Conservation (phyloP, 1,139 yeast genomes). For the Blastobotrys apis region DNA sequence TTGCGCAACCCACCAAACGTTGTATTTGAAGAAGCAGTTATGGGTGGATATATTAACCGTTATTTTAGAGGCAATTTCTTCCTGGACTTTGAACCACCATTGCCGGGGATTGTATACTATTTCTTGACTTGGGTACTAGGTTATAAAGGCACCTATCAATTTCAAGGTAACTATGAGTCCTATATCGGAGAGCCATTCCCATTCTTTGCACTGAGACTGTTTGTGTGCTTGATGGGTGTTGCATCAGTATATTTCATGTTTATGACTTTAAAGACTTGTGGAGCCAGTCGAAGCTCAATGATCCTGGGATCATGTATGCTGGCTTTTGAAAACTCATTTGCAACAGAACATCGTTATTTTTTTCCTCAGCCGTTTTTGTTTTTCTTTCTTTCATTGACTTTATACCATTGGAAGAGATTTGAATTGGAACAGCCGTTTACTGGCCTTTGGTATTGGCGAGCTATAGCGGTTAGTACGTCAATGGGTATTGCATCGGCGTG, state of each 20-base stretch:
- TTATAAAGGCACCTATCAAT: constrained; percentile 45
- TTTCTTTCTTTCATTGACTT: constrained; percentile 42
- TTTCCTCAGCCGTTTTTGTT: constrained; percentile 51
- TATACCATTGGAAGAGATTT: constrained; percentile 45
- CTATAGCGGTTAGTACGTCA: constrained; percentile 46
- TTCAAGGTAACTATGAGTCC: constrained; percentile 35
- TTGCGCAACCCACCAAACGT: constrained; percentile 33
- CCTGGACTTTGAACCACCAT: constrained; percentile 61
- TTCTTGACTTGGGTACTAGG: constrained; percentile 41
- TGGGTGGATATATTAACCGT: constrained; percentile 50
- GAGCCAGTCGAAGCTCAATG: constrained; percentile 44
- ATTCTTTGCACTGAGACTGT: constrained; percentile 46
- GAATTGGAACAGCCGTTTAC: constrained; percentile 40
- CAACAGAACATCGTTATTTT: constrained; percentile 48
- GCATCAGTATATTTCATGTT: constrained; percentile 45
- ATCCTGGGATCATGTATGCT: constrained; percentile 45
- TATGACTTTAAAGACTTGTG: constrained; percentile 46
- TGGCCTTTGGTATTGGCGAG: constrained; percentile 43
- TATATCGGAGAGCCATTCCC: constrained; percentile 37
- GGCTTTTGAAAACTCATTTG: constrained; percentile 51
- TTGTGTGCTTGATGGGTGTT: constrained; percentile 52
- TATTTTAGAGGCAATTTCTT: constrained; percentile 53
- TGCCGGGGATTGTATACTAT: constrained; percentile 48
- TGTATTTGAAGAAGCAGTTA: constrained; percentile 56
- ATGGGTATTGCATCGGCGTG: constrained; percentile 52